Evolutionary conservation across 2,329 filamentous ascomycete genomes (phyloP).

Genomic region (Colletotrichum godetiae): DNA sequence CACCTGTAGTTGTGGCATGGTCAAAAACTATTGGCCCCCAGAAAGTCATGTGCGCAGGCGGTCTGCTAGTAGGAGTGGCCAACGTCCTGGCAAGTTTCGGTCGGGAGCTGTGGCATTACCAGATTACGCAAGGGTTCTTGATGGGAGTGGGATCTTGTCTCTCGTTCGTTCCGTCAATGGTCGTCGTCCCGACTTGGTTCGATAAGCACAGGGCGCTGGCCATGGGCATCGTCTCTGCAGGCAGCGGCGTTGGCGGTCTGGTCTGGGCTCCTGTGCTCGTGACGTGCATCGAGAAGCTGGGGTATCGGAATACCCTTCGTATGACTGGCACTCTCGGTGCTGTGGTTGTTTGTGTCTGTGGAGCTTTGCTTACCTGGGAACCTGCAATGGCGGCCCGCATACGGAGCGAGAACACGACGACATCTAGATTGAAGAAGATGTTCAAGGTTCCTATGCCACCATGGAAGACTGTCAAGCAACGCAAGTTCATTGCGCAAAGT

Average conservation of each 20-base stretch:
- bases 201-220: conserved; percentile 47
- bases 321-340: neutral
- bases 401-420: neutral
- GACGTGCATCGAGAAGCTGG: neutral
- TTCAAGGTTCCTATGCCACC: neutral
- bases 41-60: conserved; percentile 36
- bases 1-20: neutral
- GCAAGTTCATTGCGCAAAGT: neutral
- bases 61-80: conserved; percentile 46
- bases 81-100: conserved; percentile 47
- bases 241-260: conserved; percentile 51
- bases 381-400: neutral
- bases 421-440: neutral
- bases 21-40: neutral
- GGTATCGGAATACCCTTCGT: neutral
- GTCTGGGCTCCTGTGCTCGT: conserved; percentile 43
- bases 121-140: conserved; percentile 47
- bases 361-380: neutral
- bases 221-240: conserved; percentile 51
- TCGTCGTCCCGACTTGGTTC: conserved; percentile 52
- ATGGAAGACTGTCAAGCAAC: neutral
- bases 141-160: conserved; percentile 51
- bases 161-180: conserved; percentile 51
- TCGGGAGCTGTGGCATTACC: conserved; percentile 40
- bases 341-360: neutral